Base-by-base conservation (phyloP, 495 filamentous ascomycete genomes). In the Xylaria palmicola region DNA sequence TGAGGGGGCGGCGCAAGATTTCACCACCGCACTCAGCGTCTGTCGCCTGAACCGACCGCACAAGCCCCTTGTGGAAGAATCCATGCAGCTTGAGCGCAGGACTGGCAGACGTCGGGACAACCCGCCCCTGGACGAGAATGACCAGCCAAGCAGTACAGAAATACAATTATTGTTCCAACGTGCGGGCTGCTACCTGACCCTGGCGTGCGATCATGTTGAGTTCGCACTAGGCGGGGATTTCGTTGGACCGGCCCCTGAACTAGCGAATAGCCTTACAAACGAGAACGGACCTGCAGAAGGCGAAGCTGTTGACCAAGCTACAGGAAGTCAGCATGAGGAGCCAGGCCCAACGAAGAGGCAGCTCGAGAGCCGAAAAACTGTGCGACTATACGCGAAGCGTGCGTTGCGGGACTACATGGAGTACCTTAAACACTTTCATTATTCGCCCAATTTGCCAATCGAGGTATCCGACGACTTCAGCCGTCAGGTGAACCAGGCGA, bases 131-230 rank as follows among this genome's bases (percentile, higher is more conserved):
- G 80, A 83, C 8, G 88, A 89, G 55, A 84, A 88, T 57, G 83
- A 90, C 20, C 87, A 90, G 51, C 90, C 90, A 26, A 86, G 78
- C 58, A 89, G 88, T 68, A 70, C 90, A 30, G 89, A 92, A 65
- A 80, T 80, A 34, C 89, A 92, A 64, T 71, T 93, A 6, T 76
- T 90, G 3, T 92, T 93, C 66, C 90, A 92, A 56, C 83, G 90
- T 9, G 90, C 86, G 0, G 84, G 86, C n/a, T 85, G 86, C 19
- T 89, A 90, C 64, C 76, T 93, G 24, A 85, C 83, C 2, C 79
- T 91, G 65, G 90, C 90, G 19, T 86, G 83, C 63, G 80, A 85
- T 48, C 76, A 85, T 62, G 81, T 91, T 48, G 76, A 86, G 65
- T 70, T 71, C 32, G 80, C 84, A 9, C 72, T 89, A 32, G 71